phyloP scores from a whole-genome alignment of 805 yeast genomes.

The Cyberlindnera galapagoensis region DNA sequence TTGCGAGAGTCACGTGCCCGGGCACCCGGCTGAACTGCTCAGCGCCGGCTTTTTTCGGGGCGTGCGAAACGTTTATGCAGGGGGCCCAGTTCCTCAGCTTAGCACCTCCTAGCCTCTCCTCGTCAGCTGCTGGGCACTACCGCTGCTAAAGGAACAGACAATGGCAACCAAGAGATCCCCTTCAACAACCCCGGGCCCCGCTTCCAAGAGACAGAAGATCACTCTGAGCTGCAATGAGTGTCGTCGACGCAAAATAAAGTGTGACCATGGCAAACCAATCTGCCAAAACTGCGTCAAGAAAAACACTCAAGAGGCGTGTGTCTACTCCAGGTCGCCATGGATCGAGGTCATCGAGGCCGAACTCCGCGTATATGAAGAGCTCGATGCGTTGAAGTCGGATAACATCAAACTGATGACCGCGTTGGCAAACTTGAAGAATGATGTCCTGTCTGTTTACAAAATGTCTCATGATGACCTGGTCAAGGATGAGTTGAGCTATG shows the following conservation, averaged over 20 bases:
- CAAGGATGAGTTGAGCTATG: no score
- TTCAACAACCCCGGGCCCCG: no score
- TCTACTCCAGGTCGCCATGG: conserved; percentile 18
- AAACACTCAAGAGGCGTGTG: conserved; percentile 9
- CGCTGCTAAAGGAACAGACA: conserved; percentile 1
- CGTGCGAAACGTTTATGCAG: no score
- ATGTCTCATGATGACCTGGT: no score
- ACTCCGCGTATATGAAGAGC: conserved; percentile 17
- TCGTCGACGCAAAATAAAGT: conserved; percentile 19
- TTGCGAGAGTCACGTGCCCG: no score
- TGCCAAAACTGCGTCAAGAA: conserved; percentile 16
- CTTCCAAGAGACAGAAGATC: conserved; percentile 17
- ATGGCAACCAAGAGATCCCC: no score
- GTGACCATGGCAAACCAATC: conserved; percentile 18
- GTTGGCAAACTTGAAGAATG: conserved; percentile 11
- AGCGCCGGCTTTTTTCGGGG: no score
- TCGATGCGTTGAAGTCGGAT: conserved; percentile 15
- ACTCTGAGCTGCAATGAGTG: conserved; percentile 16
- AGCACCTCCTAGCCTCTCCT: no score
- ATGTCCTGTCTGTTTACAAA: conserved; percentile 10
- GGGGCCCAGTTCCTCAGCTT: no score
- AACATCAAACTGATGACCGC: conserved; percentile 15
- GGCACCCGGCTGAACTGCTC: no score
- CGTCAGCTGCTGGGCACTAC: no score
- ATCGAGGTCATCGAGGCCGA: conserved; percentile 17